A percentile compares a stretch with the other conserved stretches of the same genome.
Conservation (phyloP, 177 flowering plant genomes). For the Vitis hybrid region DNA sequence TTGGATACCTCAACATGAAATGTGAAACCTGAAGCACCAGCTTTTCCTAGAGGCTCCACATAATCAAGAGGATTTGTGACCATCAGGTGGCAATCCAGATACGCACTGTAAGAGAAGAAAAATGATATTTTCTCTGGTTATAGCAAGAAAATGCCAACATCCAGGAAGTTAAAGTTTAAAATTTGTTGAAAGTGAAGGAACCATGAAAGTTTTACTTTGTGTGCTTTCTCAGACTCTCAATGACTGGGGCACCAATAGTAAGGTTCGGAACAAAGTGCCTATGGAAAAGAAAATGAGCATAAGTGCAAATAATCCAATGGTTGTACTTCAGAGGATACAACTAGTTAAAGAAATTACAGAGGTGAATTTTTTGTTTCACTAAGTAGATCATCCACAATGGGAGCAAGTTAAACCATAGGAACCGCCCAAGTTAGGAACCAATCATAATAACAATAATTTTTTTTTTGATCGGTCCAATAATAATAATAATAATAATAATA, state of each 20-base stretch:
- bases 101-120: conserved; percentile 53
- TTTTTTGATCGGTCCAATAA: too few relatives aligned
- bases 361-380: too few relatives aligned
- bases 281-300: conserved; percentile 8
- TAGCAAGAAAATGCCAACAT: neutral
- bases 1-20: conserved; percentile 91
- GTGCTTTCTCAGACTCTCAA: conserved; percentile 92
- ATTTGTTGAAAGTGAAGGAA: neutral
- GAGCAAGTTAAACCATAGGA: too few relatives aligned
- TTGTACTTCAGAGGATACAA: too few relatives aligned
- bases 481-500: too few relatives aligned
- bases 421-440: too few relatives aligned
- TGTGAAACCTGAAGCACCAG: conserved; percentile 99
- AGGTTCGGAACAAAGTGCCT: conserved; percentile 99
- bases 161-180: conserved; percentile 1
- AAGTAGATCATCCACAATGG: too few relatives aligned
- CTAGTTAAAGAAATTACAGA: neutral
- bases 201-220: conserved; percentile 52
- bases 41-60: conserved; percentile 83
- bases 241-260: conserved; percentile 94
- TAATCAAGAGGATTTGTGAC: conserved; percentile 98
- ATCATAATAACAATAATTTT: too few relatives aligned
- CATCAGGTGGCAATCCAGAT: conserved; percentile 97
- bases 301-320: neutral
- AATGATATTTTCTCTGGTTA: neutral